Evolutionary conservation across 768 basidiomycete genomes (phyloP).

Genomic region (Boletus rubroflammeus): DNA sequence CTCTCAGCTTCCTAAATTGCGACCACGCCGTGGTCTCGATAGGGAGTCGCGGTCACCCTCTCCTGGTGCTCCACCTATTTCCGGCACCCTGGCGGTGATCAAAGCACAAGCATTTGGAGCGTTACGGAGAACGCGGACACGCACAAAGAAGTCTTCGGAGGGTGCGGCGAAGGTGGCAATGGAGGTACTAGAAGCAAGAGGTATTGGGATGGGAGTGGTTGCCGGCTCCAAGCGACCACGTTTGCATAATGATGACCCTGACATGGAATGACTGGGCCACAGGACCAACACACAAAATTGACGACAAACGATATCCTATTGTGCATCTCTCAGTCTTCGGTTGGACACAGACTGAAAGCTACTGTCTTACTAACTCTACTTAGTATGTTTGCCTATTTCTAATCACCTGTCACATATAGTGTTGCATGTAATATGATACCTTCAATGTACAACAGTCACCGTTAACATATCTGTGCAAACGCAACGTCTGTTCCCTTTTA

Average conservation of each 20-base stretch:
- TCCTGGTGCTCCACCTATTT: slow-evolving; percentile 48
- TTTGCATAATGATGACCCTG: slow-evolving; percentile 50
- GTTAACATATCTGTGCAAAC: slow-evolving; percentile 5
- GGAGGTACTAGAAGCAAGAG: slow-evolving; percentile 79
- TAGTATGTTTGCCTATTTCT: slow-evolving; percentile 31
- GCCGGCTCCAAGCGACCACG: slow-evolving; percentile 41
- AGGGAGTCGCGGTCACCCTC: slow-evolving; percentile 48
- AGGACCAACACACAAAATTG: slow-evolving; percentile 13
- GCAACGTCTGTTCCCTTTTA: slow-evolving; percentile 2
- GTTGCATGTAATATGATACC: slow-evolving; percentile 40
- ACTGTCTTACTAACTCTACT: slow-evolving; percentile 32
- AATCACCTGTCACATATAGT: slow-evolving; percentile 34
- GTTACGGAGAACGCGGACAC: slow-evolving; percentile 70
- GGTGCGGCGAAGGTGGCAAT: slow-evolving; percentile 69
- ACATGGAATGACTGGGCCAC: slow-evolving; percentile 30
- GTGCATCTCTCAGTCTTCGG: slow-evolving; percentile 23
- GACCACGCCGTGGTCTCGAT: slow-evolving; percentile 47
- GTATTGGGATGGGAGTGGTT: slow-evolving; percentile 53
- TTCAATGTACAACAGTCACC: slow-evolving; percentile 23
- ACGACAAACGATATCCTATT: slow-evolving; percentile 29
- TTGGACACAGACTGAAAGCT: slow-evolving; percentile 27
- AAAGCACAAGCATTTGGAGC: slow-evolving; percentile 90
- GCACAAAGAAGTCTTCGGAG: slow-evolving; percentile 70
- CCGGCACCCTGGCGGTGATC: slow-evolving; percentile 83
- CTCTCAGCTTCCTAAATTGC: slow-evolving; percentile 39